Percentiles rank a stretch among this genome's conserved stretches.
phyloP scores from a whole-genome alignment of 1,284 basidiomycete genomes.

The Ceratobasidium sp. region DNA sequence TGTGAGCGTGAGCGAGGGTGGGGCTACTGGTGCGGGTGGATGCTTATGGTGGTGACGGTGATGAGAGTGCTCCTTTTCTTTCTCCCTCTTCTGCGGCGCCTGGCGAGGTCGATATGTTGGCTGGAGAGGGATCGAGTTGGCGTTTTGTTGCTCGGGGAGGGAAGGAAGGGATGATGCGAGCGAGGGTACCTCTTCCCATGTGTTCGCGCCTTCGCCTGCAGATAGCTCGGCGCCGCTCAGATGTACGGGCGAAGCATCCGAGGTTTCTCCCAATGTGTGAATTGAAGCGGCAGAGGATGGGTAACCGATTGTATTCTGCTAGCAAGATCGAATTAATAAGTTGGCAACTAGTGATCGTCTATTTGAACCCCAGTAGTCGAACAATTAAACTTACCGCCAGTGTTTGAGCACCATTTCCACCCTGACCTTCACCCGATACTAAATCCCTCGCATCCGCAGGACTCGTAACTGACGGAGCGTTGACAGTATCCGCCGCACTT shows the following conservation, averaged over 20 bases:
- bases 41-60: slow-evolving; percentile 49
- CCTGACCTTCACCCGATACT: slow-evolving; percentile 62
- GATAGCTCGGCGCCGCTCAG: slow-evolving; percentile 43
- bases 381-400: slow-evolving; percentile 53
- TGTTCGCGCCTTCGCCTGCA: slow-evolving; percentile 32
- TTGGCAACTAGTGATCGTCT: not conserved
- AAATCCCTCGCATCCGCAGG: slow-evolving; percentile 64
- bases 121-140: slow-evolving; percentile 48
- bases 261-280: slow-evolving; percentile 33
- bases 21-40: slow-evolving; percentile 53
- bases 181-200: slow-evolving; percentile 54
- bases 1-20: slow-evolving; percentile 76
- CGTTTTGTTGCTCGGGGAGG: slow-evolving; percentile 47
- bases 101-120: slow-evolving; percentile 32
- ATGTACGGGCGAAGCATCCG: slow-evolving; percentile 40
- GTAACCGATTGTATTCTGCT: slow-evolving; percentile 41
- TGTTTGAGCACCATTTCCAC: slow-evolving; percentile 53
- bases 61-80: slow-evolving; percentile 51
- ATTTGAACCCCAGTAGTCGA: not conserved
- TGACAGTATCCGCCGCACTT: slow-evolving; percentile 28
- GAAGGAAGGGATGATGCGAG: slow-evolving; percentile 52
- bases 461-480: slow-evolving; percentile 57
- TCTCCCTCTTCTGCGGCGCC: slow-evolving; percentile 51
- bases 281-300: slow-evolving; percentile 39
- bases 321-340: not conserved